Conservation (phyloP, 2,329 filamentous ascomycete genomes). For the Nigrospora oryzae region DNA sequence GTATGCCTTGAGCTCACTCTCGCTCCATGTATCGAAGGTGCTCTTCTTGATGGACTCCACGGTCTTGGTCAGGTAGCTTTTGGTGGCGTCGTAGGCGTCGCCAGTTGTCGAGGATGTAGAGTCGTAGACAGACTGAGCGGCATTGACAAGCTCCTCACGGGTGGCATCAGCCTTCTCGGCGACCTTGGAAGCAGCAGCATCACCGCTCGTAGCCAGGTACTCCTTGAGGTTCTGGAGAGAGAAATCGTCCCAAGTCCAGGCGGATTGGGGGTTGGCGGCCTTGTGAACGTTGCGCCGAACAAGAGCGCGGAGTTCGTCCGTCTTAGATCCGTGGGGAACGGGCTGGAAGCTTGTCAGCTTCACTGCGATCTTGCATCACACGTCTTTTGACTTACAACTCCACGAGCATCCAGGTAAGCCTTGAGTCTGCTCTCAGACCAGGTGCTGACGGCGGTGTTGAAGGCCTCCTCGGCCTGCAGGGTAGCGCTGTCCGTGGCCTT, state of each 20-base stretch:
- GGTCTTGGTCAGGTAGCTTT: constrained; percentile 58
- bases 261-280: constrained; percentile 56
- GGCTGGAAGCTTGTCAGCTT: constrained; percentile 27
- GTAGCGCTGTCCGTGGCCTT: constrained; percentile 64
- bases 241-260: constrained; percentile 76
- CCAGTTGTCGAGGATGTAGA: constrained; percentile 53
- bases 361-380: background rate
- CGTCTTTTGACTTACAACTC: constrained; percentile 32
- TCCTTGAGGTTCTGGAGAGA: constrained; percentile 61
- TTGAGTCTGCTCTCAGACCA: constrained; percentile 77
- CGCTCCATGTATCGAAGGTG: constrained; percentile 66
- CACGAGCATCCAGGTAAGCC: constrained; percentile 68
- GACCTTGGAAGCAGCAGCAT: constrained; percentile 47
- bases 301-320: constrained; percentile 63
- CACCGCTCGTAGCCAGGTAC: constrained; percentile 43
- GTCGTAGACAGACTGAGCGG: constrained; percentile 51
- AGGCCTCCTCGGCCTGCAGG: constrained; percentile 55
- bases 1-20: constrained; percentile 67
- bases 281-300: constrained; percentile 69
- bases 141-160: constrained; percentile 65
- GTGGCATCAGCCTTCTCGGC: constrained; percentile 55
- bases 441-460: constrained; percentile 48
- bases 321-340: constrained; percentile 62
- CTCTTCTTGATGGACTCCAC: constrained; percentile 57
- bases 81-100: constrained; percentile 55